phyloP scores from a whole-genome alignment of 352 stramenopile genomes.

The Phytophthora sp. region DNA sequence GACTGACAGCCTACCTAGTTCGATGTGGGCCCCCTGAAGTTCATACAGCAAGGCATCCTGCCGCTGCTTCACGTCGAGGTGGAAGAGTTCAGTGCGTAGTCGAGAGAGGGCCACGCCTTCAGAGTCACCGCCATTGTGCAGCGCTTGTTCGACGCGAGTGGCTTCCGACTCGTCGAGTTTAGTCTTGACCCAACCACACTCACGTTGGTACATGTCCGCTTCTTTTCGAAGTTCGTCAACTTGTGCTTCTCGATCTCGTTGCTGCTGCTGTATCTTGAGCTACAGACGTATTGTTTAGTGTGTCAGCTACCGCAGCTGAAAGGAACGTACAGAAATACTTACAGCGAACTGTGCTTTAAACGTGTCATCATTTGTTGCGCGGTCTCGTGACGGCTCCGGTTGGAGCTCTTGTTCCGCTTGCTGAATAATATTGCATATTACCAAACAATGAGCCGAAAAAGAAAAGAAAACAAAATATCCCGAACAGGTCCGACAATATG shows the following conservation, averaged over 20 bases:
- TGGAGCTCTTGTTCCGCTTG: conserved; percentile 10
- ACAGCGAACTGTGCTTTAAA: conserved; percentile 25
- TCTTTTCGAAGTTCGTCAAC: conserved; percentile 32
- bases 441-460: background rate
- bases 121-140: conserved; percentile 3
- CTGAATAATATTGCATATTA: conserved; percentile 7
- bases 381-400: background rate
- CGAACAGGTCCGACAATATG: background rate
- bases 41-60: conserved; percentile 47
- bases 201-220: conserved; percentile 30
- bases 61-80: conserved; percentile 58
- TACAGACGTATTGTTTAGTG: no score
- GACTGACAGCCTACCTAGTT: conserved; percentile 35
- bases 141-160: conserved; percentile 24
- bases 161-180: conserved; percentile 25
- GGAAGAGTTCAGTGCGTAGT: conserved; percentile 56
- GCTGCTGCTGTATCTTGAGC: conserved; percentile 30
- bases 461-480: background rate
- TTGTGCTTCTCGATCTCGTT: conserved; percentile 30
- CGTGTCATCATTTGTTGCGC: conserved; percentile 1
- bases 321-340: background rate
- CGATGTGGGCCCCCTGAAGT: conserved; percentile 40
- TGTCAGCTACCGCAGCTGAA: no score
- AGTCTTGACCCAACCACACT: conserved; percentile 22
- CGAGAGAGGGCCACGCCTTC: conserved; percentile 24